Conservation (phyloP, 306 rosid genomes). For the Neltuma alba region DNA sequence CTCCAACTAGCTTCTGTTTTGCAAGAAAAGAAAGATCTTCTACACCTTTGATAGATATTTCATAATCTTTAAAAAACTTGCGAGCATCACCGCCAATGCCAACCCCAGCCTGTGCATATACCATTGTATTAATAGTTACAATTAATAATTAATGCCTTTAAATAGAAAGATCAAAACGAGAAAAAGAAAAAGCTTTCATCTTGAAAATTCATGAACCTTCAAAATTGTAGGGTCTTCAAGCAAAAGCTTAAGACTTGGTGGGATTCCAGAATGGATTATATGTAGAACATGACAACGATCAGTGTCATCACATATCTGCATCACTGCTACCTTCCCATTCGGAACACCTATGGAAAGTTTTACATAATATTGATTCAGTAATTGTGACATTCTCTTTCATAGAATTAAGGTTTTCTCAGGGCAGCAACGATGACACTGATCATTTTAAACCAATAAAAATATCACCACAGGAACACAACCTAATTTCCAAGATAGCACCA, state of each 20-base stretch:
- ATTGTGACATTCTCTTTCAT: slow-evolving; percentile 6
- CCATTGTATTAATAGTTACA: slow-evolving; percentile 11
- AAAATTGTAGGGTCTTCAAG: slow-evolving; percentile 68
- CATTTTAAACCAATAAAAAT: neutral
- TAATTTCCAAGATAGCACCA: neutral
- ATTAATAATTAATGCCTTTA: slow-evolving; percentile 11
- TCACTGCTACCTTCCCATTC: slow-evolving; percentile 81
- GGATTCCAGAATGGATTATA: slow-evolving; percentile 83
- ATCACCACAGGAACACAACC: neutral
- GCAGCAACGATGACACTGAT: neutral
- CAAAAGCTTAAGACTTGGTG: slow-evolving; percentile 63
- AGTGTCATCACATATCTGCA: slow-evolving; percentile 76
- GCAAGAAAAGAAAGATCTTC: slow-evolving; percentile 75
- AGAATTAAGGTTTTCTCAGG: slow-evolving; percentile 17
- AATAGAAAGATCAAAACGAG: slow-evolving; percentile 5
- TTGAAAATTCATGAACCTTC: slow-evolving; percentile 58
- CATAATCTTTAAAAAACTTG: slow-evolving; percentile 74
- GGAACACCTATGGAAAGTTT: slow-evolving; percentile 64
- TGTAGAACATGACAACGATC: slow-evolving; percentile 80
- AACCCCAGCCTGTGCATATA: slow-evolving; percentile 70
- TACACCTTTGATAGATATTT: slow-evolving; percentile 63
- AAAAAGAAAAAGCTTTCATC: neutral
- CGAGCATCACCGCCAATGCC: slow-evolving; percentile 71
- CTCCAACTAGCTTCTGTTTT: slow-evolving; percentile 68
- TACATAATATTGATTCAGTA: slow-evolving; percentile 27